A percentile compares a stretch with the other conserved stretches of the same genome.
Conservation (phyloP, 1,139 yeast genomes). For the Yamadazyma atmosphaerica region DNA sequence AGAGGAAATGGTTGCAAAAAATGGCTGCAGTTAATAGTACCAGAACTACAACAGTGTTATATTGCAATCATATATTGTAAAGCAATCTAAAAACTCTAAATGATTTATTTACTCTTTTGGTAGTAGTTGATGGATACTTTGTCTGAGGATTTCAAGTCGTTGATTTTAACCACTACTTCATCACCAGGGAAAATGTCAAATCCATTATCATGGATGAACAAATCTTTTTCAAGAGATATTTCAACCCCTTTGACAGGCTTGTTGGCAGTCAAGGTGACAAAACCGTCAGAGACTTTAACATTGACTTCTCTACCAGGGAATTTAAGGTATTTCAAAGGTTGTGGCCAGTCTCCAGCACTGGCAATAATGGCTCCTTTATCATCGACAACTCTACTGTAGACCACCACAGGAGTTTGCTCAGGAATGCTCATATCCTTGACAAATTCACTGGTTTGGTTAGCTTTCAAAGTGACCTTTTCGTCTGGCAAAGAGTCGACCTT, state of each 20-base stretch:
- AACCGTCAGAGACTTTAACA: constrained; percentile 17
- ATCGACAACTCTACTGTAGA: constrained; percentile 19
- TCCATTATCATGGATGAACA: constrained; percentile 39
- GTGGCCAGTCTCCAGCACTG: constrained; percentile 52
- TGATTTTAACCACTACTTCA: constrained; percentile 15
- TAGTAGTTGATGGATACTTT: constrained; percentile 14
- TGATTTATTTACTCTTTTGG: constrained; percentile 6
- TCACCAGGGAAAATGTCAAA: constrained; percentile 45
- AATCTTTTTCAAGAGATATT: constrained; percentile 22
- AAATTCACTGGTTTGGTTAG: constrained; percentile 38
- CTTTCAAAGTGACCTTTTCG: constrained; percentile 20
- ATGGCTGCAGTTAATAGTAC: no score
- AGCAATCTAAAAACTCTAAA: neutral
- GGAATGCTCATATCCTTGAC: constrained; percentile 15
- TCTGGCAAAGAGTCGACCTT: constrained; percentile 17
- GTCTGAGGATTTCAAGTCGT: constrained; percentile 13
- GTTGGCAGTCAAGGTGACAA: constrained; percentile 22
- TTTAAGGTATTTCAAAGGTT: constrained; percentile 46
- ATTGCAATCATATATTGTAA: neutral
- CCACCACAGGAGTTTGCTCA: constrained; percentile 20
- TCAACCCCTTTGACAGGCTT: constrained; percentile 45
- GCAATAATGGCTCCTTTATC: constrained; percentile 23
- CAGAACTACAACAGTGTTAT: no score
- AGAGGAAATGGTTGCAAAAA: neutral
- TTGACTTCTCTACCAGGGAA: constrained; percentile 23